Evolutionary conservation across 352 stramenopile genomes (phyloP).

Genomic region (Peronospora tabacina): DNA sequence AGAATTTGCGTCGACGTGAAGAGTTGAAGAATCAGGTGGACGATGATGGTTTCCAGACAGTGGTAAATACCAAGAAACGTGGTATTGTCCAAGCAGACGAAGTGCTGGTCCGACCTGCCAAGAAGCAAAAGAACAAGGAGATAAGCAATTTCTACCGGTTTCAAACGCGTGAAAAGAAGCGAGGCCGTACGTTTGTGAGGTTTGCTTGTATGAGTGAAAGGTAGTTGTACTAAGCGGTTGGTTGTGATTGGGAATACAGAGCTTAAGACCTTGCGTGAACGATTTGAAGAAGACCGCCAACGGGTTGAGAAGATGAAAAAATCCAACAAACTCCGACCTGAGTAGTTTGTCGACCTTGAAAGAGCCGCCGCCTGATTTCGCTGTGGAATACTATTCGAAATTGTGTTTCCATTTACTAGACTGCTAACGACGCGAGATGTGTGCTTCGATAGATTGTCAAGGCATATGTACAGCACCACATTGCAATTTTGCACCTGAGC

Average conservation of each 20-base stretch:
- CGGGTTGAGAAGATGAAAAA: constrained; percentile 80
- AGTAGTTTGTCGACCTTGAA: constrained; percentile 31
- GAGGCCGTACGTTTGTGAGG: constrained; percentile 50
- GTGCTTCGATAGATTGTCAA: too few species aligned
- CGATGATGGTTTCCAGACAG: constrained; percentile 75
- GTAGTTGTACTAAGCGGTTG: neutral
- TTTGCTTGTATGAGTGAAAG: neutral
- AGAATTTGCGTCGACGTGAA: constrained; percentile 49
- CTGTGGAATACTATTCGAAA: too few species aligned
- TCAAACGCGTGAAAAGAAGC: constrained; percentile 81
- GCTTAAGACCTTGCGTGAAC: constrained; percentile 71
- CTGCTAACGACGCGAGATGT: too few species aligned
- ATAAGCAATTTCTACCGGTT: constrained; percentile 81
- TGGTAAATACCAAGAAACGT: constrained; percentile 79
- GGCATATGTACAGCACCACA: too few species aligned
- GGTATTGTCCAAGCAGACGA: constrained; percentile 41
- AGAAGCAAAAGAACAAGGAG: constrained; percentile 84
- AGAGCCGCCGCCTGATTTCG: neutral
- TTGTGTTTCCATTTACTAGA: too few species aligned
- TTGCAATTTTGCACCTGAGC: too few species aligned
- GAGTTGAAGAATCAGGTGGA: constrained; percentile 76
- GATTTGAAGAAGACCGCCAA: constrained; percentile 75
- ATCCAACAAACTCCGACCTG: constrained; percentile 72
- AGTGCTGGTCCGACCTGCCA: constrained; percentile 43
- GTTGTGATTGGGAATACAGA: constrained; percentile 29